A percentile compares a stretch with the other conserved stretches of the same genome.
Evolutionary conservation across 257 asterid species (phyloP).

Genomic region (Fraxinus anomala): DNA sequence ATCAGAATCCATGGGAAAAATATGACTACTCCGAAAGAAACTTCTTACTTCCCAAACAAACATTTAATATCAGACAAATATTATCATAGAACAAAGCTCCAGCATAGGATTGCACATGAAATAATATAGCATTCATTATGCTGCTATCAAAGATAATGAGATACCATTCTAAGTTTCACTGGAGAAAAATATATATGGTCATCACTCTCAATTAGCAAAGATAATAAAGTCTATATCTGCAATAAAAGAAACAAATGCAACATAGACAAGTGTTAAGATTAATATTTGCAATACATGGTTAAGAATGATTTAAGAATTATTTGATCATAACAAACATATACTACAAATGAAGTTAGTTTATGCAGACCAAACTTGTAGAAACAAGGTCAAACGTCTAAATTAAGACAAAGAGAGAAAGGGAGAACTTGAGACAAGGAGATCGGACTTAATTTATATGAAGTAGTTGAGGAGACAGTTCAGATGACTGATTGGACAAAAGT

Average conservation of each 20-base stretch:
- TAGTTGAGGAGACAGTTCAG: background rate
- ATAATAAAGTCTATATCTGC: background rate
- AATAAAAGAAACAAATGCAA: background rate
- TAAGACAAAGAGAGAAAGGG: background rate
- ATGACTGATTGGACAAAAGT: background rate
- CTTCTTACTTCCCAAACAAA: background rate
- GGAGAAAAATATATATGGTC: background rate
- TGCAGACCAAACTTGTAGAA: background rate
- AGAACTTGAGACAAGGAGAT: background rate
- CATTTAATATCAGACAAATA: background rate
- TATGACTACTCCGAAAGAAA: background rate
- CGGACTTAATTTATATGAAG: background rate
- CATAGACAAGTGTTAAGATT: background rate
- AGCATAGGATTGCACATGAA: background rate
- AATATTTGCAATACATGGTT: background rate
- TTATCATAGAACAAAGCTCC: background rate
- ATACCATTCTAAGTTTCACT: background rate
- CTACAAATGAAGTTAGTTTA: background rate
- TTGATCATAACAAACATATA: background rate
- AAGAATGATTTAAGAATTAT: background rate
- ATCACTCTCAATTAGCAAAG: background rate
- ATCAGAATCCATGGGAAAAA: background rate
- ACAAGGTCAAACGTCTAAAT: background rate
- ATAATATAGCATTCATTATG: background rate
- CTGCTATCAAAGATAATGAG: background rate